Conservation (phyloP, 2,329 filamentous ascomycete species). For the Hypoxylon sp. region DNA sequence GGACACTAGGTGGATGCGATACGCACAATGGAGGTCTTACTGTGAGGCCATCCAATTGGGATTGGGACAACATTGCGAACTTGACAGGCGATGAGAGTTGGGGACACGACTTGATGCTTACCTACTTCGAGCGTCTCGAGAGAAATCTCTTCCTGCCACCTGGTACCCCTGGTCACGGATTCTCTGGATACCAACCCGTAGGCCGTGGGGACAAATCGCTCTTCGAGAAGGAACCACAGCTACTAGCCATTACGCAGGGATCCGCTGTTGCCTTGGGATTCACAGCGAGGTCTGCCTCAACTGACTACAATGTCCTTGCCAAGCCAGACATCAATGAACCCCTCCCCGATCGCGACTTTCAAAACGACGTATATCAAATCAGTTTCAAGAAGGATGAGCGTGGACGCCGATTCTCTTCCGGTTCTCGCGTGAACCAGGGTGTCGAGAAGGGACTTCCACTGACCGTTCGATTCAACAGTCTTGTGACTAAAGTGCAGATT, state of each 20-base stretch:
- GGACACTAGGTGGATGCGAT: constrained; percentile 52
- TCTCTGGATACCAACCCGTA: constrained; percentile 33
- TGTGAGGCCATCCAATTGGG: constrained; percentile 55
- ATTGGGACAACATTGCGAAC: constrained; percentile 54
- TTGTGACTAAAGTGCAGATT: constrained; percentile 33
- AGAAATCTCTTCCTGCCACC: constrained; percentile 39
- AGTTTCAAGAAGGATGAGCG: constrained; percentile 15
- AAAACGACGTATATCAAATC: constrained; percentile 19
- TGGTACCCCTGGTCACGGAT: constrained; percentile 47
- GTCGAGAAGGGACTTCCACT: constrained; percentile 7
- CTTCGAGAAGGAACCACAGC: constrained; percentile 17
- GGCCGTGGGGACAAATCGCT: constrained; percentile 13
- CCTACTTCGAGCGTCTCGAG: constrained; percentile 41
- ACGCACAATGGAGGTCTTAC: constrained; percentile 43
- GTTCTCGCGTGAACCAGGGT: constrained; percentile 9
- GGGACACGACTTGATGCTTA: constrained; percentile 39
- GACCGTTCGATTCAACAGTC: constrained; percentile 38
- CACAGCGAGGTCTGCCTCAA: not conserved
- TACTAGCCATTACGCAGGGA: constrained; percentile 14
- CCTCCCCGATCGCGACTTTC: constrained; percentile 7
- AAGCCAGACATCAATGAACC: constrained; percentile 10
- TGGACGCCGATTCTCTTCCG: constrained; percentile 9
- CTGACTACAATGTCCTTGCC: constrained; percentile 9
- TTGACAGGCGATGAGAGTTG: constrained; percentile 44
- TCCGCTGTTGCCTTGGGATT: constrained; percentile 14